Evolutionary conservation across 371 early-diverging fungal genomes (phyloP).

Genomic region (Lichtheimia ramosa): DNA sequence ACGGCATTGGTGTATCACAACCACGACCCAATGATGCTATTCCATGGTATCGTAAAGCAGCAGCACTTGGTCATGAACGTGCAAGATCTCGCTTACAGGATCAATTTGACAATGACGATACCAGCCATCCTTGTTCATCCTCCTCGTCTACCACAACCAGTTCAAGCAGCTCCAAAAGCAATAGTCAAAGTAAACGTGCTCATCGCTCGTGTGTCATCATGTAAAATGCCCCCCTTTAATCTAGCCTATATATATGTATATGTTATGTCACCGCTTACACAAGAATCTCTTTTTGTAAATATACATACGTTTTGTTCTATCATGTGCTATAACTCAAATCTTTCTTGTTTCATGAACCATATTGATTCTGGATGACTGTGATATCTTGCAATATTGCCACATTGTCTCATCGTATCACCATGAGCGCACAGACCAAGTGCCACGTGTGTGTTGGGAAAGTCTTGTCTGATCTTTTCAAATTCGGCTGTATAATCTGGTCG

Average conservation of each 20-base stretch:
- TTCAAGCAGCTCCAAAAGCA: not conserved
- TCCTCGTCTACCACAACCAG: too few species aligned
- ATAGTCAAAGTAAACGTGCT: not conserved
- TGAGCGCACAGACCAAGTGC: slow-evolving; percentile 39
- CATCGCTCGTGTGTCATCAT: not conserved
- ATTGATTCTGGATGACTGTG: slow-evolving; percentile 19
- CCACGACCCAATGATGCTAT: slow-evolving; percentile 64
- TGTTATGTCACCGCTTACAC: not conserved
- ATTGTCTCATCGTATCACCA: slow-evolving; percentile 18
- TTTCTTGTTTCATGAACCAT: slow-evolving; percentile 34
- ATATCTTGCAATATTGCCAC: slow-evolving; percentile 18
- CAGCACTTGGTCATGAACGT: slow-evolving; percentile 62
- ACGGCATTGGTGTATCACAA: slow-evolving; percentile 62
- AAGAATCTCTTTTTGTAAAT: too few species aligned
- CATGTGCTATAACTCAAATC: slow-evolving; percentile 25
- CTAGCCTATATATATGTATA: not conserved
- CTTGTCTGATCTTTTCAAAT: slow-evolving; percentile 9
- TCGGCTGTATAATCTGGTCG: slow-evolving; percentile 19
- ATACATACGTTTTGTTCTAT: too few species aligned
- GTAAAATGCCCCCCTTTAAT: not conserved
- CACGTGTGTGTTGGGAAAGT: slow-evolving; percentile 7
- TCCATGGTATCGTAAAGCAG: slow-evolving; percentile 73
- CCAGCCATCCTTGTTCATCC: too few species aligned
- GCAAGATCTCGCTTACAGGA: not conserved
- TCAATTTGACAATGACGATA: too few species aligned